Base-by-base conservation (phyloP, 805 yeast species). In the Ogataea pignaliae region DNA sequence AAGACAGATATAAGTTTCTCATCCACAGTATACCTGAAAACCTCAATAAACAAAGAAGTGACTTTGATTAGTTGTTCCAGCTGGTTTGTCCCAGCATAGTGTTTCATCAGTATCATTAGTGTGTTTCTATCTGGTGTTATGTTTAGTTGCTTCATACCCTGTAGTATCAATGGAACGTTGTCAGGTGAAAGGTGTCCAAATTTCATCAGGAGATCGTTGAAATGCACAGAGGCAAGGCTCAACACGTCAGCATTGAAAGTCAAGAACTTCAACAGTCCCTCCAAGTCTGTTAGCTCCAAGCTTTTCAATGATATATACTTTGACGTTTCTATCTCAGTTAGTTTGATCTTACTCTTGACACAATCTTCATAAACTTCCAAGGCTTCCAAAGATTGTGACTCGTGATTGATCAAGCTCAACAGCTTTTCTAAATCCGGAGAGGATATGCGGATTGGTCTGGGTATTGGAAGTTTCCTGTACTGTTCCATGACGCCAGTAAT, bases 121-220 rank as follows among this genome's bases (percentile, higher is more conserved):
- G 50, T 48, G 10, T 34, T 14, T 37, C 56, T 43, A 32, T 52
- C 53, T 10, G 53, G 52, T n/a, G 10, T 10, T 8, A 44, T n/a
- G 2, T 16, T 29, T 2, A 40, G 13, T 11, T n/a, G 15, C 14
- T 37, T 3, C 52, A 52, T 48, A 12, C 29, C 33, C 5, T 43
- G 3, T 3, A 51, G 31, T n/a, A 51, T 37, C 7, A 8, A 21
- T 3, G 29, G 32, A 1, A 44, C 29, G 3, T 44, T 36, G 28
- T 7, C 14, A 10, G 34, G 18, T 21, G 13, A 17, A 21, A 3
- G 7, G 26, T 21, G 26, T 7, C 35, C 28, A 29, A 37, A 33
- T 9, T 18, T 12, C 21, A 34, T 29, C 5, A 43, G 39, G 30
- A 53, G 35, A 35, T 37, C 15, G 37, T 46, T 48, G 43, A 41